Evolutionary conservation across 1,284 basidiomycete genomes (phyloP).

Genomic region (Meira miltonrushii): DNA sequence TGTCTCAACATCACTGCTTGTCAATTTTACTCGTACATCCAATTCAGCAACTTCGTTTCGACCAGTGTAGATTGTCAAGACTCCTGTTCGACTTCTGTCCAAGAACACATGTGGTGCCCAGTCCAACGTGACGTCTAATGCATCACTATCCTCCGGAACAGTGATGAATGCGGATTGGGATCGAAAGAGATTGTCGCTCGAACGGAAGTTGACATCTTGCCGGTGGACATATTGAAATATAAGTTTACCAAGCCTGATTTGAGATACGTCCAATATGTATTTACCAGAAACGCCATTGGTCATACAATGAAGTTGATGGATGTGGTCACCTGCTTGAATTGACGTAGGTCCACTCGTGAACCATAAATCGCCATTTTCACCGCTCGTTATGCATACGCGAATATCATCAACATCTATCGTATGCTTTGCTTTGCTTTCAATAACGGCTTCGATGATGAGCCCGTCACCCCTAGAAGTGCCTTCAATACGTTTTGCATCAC

Average conservation of each 20-base stretch:
- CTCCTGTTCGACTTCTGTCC: constrained; percentile 25
- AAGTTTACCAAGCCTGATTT: constrained; percentile 33
- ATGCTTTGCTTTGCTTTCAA: constrained; percentile 23
- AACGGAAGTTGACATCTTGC: background rate
- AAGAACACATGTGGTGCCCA: constrained; percentile 32
- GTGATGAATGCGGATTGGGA: constrained; percentile 18
- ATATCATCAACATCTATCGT: constrained; percentile 37
- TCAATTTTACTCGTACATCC: constrained; percentile 15
- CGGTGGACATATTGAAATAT: constrained; percentile 34
- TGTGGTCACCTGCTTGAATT: constrained; percentile 26
- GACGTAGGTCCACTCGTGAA: constrained; percentile 24
- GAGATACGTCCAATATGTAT: constrained; percentile 42
- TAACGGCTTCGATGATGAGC: constrained; percentile 20
- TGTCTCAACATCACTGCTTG: background rate
- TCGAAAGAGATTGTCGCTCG: background rate
- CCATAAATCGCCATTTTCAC: constrained; percentile 31
- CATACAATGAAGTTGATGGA: constrained; percentile 27
- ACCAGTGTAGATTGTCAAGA: constrained; percentile 29
- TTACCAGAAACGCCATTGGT: constrained; percentile 26
- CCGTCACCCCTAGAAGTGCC: constrained; percentile 30
- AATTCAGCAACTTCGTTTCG: constrained; percentile 24
- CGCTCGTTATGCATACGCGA: constrained; percentile 31
- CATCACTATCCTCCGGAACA: constrained; percentile 35
- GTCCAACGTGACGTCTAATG: constrained; percentile 19
- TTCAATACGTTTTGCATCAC: constrained; percentile 10